Base-by-base conservation (phyloP, 1,284 basidiomycete species). In the Apiotrichum sp. region DNA sequence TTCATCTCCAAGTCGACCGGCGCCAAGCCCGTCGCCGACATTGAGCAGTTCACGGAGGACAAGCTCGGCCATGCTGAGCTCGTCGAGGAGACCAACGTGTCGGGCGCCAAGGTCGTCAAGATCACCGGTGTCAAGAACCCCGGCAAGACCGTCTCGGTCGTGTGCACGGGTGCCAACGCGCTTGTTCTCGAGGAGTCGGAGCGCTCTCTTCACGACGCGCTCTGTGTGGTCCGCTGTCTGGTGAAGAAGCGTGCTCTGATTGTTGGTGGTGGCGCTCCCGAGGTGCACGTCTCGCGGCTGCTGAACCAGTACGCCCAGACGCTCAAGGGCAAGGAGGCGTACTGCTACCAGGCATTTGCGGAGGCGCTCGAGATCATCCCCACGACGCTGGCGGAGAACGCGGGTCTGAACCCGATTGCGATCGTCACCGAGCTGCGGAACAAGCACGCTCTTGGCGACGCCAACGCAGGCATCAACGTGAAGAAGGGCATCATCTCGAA, bases 401-500 rank as follows among this genome's bases (percentile, higher is more conserved):
- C 96, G 8, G 96, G 96, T 48, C 80, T 99, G 62, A 97, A 98
- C 79, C 93, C 96, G 6, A 98, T 99, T 63, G 87, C 91, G 13
- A 98, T 98, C 68, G 93, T 99, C 52, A 99, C 96, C 35, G 96
- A 99, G 75, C 80, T 99, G 57, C 84, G 96, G 63, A 99, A 98
- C 79, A 83, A 93, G 64, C 96, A 99, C 78, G 93, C 95, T 4
- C 80, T 92, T 22, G 96, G 96, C 35, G 96, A 99, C 70, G 82
- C 84, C 64, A 93, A 87, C 65, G 95, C 96, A 22, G 96, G 96
- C 46, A 98, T 99, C 78, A 99, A 98, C 72, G 93, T 98, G 57
- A 86, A 93, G 70, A 96, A 92, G 81, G 93, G 95, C 22, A 80
- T 93, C 67, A 93, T 98, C 68, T 95, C 91, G 44, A 95, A 98